A percentile compares a stretch with the other conserved stretches of the same genome.
These are phyloP conservation scores for Nakazawaea laoshanensis DNA, from an alignment of 805 yeast genomes.

Conservation along the genomic window DNA sequence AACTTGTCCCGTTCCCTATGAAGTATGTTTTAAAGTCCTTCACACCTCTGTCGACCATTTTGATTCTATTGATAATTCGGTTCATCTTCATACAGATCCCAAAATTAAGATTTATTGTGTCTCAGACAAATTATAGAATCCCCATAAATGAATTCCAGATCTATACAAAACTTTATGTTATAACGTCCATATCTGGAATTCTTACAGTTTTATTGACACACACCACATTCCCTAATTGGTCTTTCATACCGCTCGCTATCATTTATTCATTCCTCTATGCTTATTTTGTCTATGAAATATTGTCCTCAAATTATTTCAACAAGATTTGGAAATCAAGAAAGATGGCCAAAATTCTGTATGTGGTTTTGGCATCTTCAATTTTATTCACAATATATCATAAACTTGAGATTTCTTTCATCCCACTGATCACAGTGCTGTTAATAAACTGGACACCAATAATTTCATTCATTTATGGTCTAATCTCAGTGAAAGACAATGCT, in stretches of 20 bases:
- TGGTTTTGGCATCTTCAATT: not conserved
- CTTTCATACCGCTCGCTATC: too few species aligned
- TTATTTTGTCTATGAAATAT: not conserved
- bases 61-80: conserved; percentile 1
- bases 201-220: not conserved
- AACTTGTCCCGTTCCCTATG: not conserved
- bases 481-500: conserved; percentile 7
- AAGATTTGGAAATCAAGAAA: conserved; percentile 6
- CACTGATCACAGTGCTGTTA: not conserved
- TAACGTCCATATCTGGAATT: conserved; percentile 5
- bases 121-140: conserved; percentile 4
- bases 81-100: conserved; percentile 8
- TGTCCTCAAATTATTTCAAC: conserved; percentile 3
- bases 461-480: conserved; percentile 3
- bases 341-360: not conserved
- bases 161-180: conserved; percentile 8
- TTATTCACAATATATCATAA: not conserved
- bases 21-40: not conserved
- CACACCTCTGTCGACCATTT: conserved; percentile 4
- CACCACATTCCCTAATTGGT: too few species aligned
- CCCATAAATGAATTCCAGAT: conserved; percentile 9
- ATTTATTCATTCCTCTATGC: not conserved
- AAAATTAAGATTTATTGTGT: conserved; percentile 4
- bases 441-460: conserved; percentile 6
- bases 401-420: not conserved